These are phyloP conservation scores for Botrytis porri DNA, from an alignment of 2,329 filamentous ascomycete genomes.

Conservation along the genomic window DNA sequence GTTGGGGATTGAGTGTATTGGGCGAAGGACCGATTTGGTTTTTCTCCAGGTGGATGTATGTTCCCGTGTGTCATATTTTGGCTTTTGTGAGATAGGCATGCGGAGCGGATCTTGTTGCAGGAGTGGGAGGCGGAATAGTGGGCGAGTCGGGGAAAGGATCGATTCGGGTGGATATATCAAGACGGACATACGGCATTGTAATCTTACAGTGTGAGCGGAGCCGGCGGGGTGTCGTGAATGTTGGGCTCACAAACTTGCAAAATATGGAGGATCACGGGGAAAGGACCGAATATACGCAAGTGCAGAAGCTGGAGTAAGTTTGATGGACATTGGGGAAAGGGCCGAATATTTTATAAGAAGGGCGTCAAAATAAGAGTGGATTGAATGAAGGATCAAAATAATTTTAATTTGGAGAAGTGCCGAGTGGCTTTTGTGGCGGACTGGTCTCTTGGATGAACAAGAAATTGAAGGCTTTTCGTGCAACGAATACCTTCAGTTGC, in stretches of 20 bases:
- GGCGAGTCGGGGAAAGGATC: not conserved
- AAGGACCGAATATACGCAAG: conserved; percentile 4
- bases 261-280: conserved; percentile 3
- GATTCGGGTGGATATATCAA: not conserved
- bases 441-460: not conserved
- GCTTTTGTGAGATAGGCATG: not conserved
- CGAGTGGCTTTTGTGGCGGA: not conserved
- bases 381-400: not conserved
- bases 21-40: conserved; percentile 1
- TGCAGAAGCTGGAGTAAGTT: not conserved
- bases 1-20: not conserved
- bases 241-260: not conserved
- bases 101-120: not conserved
- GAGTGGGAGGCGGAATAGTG: not conserved
- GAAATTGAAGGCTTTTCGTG: not conserved
- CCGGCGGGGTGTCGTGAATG: not conserved
- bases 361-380: not conserved
- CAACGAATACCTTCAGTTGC: not conserved
- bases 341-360: not conserved
- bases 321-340: not conserved
- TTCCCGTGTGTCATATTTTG: not conserved
- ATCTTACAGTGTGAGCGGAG: not conserved
- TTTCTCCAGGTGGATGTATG: not conserved
- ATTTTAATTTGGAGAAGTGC: not conserved
- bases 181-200: not conserved